Evolutionary conservation across 2,329 filamentous ascomycete species (phyloP).

Genomic region (Moelleriella libera): DNA sequence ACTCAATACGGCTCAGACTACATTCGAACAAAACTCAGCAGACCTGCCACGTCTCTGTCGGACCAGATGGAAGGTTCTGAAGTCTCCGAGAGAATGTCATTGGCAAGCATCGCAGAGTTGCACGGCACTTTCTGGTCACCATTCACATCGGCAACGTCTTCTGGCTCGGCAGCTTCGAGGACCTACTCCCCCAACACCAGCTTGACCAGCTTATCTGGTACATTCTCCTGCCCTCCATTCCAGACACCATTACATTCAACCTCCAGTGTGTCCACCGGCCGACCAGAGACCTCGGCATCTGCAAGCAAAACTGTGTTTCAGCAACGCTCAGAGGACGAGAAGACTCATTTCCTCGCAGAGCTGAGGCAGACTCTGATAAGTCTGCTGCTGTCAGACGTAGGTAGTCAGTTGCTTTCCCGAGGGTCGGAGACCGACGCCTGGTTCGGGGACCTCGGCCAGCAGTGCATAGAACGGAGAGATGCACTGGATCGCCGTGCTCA

Average conservation of each 20-base stretch:
- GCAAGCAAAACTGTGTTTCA: slow-evolving; percentile 54
- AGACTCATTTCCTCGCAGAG: slow-evolving; percentile 63
- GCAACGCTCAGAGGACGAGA: slow-evolving; percentile 50
- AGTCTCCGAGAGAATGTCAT: slow-evolving; percentile 55
- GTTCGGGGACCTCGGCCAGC: slow-evolving; percentile 57
- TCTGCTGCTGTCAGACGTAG: slow-evolving; percentile 77
- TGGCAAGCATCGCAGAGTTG: slow-evolving; percentile 59
- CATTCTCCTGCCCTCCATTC: slow-evolving; percentile 28
- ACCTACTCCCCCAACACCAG: slow-evolving; percentile 50
- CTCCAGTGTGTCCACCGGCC: slow-evolving; percentile 32
- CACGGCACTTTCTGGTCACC: slow-evolving; percentile 81
- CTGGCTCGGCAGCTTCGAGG: slow-evolving; percentile 43
- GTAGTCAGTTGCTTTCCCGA: slow-evolving; percentile 69
- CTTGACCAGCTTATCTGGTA: slow-evolving; percentile 39
- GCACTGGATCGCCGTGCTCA: slow-evolving; percentile 34
- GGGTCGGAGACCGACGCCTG: slow-evolving; percentile 90
- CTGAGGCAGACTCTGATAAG: slow-evolving; percentile 70
- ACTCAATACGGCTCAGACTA: slow-evolving; percentile 61
- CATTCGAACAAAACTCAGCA: slow-evolving; percentile 45
- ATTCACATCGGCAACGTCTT: slow-evolving; percentile 55
- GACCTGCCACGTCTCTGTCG: slow-evolving; percentile 41
- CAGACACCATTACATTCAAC: slow-evolving; percentile 28
- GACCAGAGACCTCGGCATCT: slow-evolving; percentile 52
- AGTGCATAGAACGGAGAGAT: slow-evolving; percentile 50
- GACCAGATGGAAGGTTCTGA: slow-evolving; percentile 59